Conservation (phyloP, 2,329 filamentous ascomycete genomes). For the Colletotrichum aenigma region DNA sequence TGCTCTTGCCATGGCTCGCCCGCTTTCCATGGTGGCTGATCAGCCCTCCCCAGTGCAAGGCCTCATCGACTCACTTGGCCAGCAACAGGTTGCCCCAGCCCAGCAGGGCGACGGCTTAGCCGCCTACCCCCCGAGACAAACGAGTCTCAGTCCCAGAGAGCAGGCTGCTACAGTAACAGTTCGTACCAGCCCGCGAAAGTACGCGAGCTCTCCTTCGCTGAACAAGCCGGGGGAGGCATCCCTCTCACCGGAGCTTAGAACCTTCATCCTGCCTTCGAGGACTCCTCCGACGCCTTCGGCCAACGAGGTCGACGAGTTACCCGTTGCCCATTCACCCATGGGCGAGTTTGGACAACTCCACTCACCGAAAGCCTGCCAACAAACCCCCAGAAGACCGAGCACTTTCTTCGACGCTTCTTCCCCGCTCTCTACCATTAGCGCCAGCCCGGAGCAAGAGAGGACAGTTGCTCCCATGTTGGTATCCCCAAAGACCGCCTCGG, state of each 20-base stretch:
- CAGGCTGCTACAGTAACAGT: constrained; percentile 6
- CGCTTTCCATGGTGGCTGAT: constrained; percentile 59
- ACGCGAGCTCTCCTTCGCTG: constrained; percentile 35
- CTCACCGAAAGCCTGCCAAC: constrained; percentile 17
- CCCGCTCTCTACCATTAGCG: neutral
- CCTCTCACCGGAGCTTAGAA: constrained; percentile 23
- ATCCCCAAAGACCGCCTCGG: neutral
- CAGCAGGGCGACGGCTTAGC: neutral
- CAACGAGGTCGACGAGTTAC: constrained; percentile 19
- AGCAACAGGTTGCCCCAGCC: neutral
- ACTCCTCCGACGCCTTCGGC: constrained; percentile 21
- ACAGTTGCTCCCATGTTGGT: neutral
- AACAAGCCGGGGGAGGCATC: constrained; percentile 25
- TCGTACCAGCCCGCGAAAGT: constrained; percentile 29
- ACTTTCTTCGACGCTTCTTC: constrained; percentile 20
- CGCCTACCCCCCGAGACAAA: constrained; percentile 21
- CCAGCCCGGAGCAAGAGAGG: neutral
- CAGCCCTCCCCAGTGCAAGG: constrained; percentile 48
- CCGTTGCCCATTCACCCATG: constrained; percentile 35
- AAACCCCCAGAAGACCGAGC: constrained; percentile 21
- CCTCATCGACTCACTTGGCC: neutral
- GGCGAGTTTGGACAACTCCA: constrained; percentile 31
- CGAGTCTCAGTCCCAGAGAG: neutral
- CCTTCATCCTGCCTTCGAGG: constrained; percentile 8
- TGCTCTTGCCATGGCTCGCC: constrained; percentile 51